Evolutionary conservation across 352 stramenopile genomes (phyloP), one percentile per base, ranked within the genome.

Genomic region (Phytophthora quininea): DNA sequence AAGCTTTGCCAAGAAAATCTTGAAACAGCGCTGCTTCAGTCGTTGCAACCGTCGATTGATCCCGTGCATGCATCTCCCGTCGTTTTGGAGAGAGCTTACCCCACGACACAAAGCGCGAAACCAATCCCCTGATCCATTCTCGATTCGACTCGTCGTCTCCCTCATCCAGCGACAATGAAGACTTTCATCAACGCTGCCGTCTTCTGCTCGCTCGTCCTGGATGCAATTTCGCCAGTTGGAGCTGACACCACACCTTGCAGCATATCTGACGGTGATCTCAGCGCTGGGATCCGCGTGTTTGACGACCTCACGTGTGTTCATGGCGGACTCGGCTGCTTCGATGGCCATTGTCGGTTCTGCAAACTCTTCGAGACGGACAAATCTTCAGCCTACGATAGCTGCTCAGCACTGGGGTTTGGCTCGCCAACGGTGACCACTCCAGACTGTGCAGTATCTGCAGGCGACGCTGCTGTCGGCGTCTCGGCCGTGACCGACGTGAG

Each of bases 261-360:
- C 43, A 64, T 65, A 27, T 77, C 69, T 3, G 57, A 65, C 2
- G 67, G 59, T 29, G 67, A 77, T 54, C 68, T 67, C n/a, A 70
- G 54, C 14, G 53, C 75, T 50, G 74, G 74, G 15, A 59, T 82
- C 45, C 70, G 70, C n/a, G 65, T 69, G 11, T 54, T 82, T 3
- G 48, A 76, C 3, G 74, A 77, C 33, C 38, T 49, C 4, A 62
- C 48, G 2, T 82, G 74, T 15, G 15, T 30, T 19, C 62, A 73
- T 51, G 74, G 74, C 12, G 74, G 74, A 31, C 54, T 82, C 27
- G 74, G 74, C 12, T 82, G 74, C 59, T 75, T 68, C 62, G 71
- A 68, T 33, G 56, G 61, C 33, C 57, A 69, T 46, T 82, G 74
- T 51, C 70, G 74, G 31, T 82, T 73, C 62, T 82, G 74, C 60